Conservation (phyloP, 2,329 filamentous ascomycete genomes). For the Hymenoscyphus occultus region DNA sequence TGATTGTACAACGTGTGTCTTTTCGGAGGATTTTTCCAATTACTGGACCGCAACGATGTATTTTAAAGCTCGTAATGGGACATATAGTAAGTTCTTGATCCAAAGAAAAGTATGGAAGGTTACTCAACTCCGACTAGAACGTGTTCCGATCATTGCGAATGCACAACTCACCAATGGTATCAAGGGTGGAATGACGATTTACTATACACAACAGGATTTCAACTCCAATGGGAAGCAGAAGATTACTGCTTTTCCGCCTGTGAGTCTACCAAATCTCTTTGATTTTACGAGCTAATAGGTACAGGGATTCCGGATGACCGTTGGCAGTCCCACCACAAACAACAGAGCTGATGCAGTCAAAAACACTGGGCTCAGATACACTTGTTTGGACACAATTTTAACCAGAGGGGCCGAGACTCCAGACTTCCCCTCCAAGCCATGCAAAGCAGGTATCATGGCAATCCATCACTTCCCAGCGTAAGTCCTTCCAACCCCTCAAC, state of each 20-base stretch:
- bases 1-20: slow-evolving; percentile 36
- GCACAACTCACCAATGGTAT: slow-evolving; percentile 34
- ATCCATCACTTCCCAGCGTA: slow-evolving; percentile 18
- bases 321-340: slow-evolving; percentile 16
- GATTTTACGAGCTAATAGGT: slow-evolving; percentile 1
- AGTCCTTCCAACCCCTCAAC: not conserved
- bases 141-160: slow-evolving; percentile 23
- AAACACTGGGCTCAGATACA: slow-evolving; percentile 14
- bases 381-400: slow-evolving; percentile 16
- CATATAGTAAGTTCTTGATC: slow-evolving; percentile 20
- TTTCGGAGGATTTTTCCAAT: slow-evolving; percentile 38
- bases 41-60: slow-evolving; percentile 37
- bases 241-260: slow-evolving; percentile 6
- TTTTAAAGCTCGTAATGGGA: slow-evolving; percentile 33
- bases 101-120: not conserved
- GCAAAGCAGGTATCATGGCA: slow-evolving; percentile 18
- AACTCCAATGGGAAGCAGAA: slow-evolving; percentile 9
- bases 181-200: slow-evolving; percentile 39
- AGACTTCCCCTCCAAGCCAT: slow-evolving; percentile 14
- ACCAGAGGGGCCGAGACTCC: slow-evolving; percentile 14
- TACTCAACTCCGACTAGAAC: slow-evolving; percentile 12
- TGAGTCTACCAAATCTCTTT: not conserved
- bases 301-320: slow-evolving; percentile 21
- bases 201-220: slow-evolving; percentile 31
- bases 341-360: slow-evolving; percentile 7